phyloP scores from a whole-genome alignment of 805 yeast species.

The Komagataella populi region DNA sequence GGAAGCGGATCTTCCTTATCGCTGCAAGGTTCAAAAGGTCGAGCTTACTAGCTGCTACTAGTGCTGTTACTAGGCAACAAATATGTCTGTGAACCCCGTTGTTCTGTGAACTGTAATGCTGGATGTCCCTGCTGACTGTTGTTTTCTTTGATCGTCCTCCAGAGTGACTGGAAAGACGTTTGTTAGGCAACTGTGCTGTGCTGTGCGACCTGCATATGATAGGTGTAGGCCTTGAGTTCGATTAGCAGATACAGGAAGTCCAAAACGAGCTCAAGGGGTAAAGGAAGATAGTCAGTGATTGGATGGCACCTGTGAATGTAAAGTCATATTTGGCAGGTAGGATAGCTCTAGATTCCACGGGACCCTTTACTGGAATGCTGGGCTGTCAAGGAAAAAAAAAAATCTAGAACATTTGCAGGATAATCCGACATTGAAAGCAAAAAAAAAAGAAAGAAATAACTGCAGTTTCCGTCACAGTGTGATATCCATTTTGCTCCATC shows the following conservation, averaged over 20 bases:
- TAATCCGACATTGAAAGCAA: neutral
- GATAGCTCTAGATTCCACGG: neutral
- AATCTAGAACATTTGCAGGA: neutral
- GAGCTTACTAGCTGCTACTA: neutral
- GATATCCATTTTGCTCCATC: neutral
- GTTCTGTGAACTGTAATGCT: neutral
- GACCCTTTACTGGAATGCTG: neutral
- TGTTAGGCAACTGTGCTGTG: neutral
- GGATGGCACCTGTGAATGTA: too few relatives aligned
- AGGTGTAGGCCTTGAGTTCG: neutral
- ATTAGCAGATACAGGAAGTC: neutral
- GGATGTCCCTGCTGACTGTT: neutral
- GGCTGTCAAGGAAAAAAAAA: neutral
- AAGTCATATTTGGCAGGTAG: too few relatives aligned
- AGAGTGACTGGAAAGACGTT: neutral
- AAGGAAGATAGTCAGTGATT: too few relatives aligned
- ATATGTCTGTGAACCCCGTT: neutral
- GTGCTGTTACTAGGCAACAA: neutral
- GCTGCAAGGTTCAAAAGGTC: neutral
- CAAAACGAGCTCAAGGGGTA: too few relatives aligned
- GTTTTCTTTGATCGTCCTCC: neutral
- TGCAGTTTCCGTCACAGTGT: neutral
- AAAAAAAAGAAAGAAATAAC: too few relatives aligned
- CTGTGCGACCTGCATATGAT: neutral
- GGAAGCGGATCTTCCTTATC: neutral